Percentiles rank a stretch among this genome's conserved stretches.
Evolutionary conservation across 345 rosid genomes (phyloP).

Genomic region (Linum tenue): DNA sequence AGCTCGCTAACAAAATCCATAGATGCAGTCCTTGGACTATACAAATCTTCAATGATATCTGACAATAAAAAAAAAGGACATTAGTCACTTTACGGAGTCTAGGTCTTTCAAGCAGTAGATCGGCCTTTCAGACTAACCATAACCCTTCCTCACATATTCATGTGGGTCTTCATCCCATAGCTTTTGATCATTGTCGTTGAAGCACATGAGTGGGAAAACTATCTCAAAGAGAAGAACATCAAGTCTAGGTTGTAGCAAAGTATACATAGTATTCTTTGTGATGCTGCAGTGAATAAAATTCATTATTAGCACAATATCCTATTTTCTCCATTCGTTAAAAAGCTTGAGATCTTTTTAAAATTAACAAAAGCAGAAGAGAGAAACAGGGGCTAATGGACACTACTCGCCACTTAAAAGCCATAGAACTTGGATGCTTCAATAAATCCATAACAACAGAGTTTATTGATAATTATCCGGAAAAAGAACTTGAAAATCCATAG

Average conservation of each 20-base stretch:
- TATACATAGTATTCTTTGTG: constrained; percentile 73
- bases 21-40: constrained; percentile 91
- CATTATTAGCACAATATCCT: constrained; percentile 4
- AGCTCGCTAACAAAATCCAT: constrained; percentile 97
- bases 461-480: too few species aligned
- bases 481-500: too few species aligned
- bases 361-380: neutral
- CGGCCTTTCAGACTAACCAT: constrained; percentile 52
- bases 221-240: constrained; percentile 93
- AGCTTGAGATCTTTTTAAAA: neutral
- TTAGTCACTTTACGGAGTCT: neutral
- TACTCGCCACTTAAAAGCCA: too few species aligned
- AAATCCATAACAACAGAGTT: too few species aligned
- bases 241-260: constrained; percentile 69
- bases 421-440: too few species aligned
- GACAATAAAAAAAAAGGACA: constrained; percentile 20
- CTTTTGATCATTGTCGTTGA: constrained; percentile 90
- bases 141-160: constrained; percentile 99
- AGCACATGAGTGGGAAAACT: constrained; percentile 96
- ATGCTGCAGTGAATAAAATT: constrained; percentile 45
- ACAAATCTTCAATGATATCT: constrained; percentile 99
- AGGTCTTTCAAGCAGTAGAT: neutral
- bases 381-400: too few species aligned
- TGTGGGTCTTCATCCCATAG: constrained; percentile 99
- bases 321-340: too few species aligned